Evolutionary conservation across 768 basidiomycete genomes (phyloP), one percentile per base, ranked within the genome.

Genomic region (Trametes meyenii): DNA sequence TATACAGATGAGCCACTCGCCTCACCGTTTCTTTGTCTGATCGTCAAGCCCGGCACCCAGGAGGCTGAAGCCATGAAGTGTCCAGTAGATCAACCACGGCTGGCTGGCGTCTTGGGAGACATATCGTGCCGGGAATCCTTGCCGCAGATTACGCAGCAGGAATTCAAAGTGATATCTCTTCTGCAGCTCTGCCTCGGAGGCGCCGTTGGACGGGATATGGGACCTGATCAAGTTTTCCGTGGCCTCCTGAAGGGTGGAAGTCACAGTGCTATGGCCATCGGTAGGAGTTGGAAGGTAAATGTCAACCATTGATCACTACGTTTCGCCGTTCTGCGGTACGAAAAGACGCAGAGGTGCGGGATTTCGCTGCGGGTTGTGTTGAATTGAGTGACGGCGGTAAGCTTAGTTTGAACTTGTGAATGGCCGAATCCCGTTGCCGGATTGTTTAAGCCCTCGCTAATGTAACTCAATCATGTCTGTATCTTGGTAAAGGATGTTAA

Each of bases 51-150:
- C 87, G 7, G 92, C 87, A 51, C 94, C 92, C 45, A 96, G 71
- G 2, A 86, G 71, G 67, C 90, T 88, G 68, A 97, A 89, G 14
- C 88, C 80, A 67, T 99, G 95, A 11, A 96, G 71, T 0, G 87
- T 88, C 96, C 97, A 98, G 76, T 92, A 98, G 61, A 98, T 72
- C 29, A 98, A 77, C 97, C 97, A 98, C 0, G 97, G 91, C 68
- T 96, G 89, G 66, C 92, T 95, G 0, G 96, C 96, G 71, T 98
- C 97, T 68, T 98, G 90, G 48, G 86, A 87, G 19, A 79, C 81
- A 71, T 93, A 98, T 57, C 87, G 80, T 12, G 80, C 77, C 0
- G 95, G 93, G 45, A 98, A 90, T 2, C 92, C 87, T 70, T 94
- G 90, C 8, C 87, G 70, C 55, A 94, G 80, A 63, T 88, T 84